Evolutionary conservation across 2,329 filamentous ascomycete species (phyloP).

Genomic region (Aspergillus carbonarius): DNA sequence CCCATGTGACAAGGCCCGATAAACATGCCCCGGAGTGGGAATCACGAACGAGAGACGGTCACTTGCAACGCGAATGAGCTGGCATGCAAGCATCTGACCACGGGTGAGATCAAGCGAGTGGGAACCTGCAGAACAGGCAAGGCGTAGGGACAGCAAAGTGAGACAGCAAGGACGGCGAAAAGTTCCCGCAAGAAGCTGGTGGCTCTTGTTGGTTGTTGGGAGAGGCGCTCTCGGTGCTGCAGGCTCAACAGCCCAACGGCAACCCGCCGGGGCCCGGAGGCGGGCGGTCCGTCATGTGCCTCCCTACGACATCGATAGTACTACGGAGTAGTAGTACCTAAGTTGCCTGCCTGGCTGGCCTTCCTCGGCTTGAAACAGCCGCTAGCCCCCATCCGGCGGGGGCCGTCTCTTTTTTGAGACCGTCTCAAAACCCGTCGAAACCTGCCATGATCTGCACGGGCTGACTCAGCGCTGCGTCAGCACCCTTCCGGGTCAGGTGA

Average conservation of each 20-base stretch:
- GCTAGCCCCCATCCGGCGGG: slow-evolving; percentile 3
- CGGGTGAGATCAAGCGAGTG: slow-evolving; percentile 6
- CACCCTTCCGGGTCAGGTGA: slow-evolving; percentile 1
- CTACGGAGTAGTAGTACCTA: too few relatives aligned
- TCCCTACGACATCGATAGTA: too few relatives aligned
- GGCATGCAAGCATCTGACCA: slow-evolving; percentile 4
- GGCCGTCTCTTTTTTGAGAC: not conserved
- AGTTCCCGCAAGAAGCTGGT: not conserved
- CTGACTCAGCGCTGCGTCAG: slow-evolving; percentile 6
- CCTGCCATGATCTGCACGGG: not conserved
- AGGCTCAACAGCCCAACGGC: slow-evolving; percentile 22
- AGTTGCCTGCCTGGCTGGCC: slow-evolving; percentile 6
- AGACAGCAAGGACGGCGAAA: not conserved
- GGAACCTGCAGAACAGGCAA: not conserved
- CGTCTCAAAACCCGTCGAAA: not conserved
- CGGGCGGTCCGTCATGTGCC: slow-evolving; percentile 1
- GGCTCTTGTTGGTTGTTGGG: slow-evolving; percentile 14
- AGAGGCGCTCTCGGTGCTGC: slow-evolving; percentile 6
- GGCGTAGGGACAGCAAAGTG: not conserved
- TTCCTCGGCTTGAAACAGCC: slow-evolving; percentile 7
- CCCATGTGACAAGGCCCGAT: slow-evolving; percentile 36
- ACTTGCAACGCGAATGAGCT: not conserved
- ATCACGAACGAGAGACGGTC: slow-evolving; percentile 8
- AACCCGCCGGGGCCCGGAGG: slow-evolving; percentile 4
- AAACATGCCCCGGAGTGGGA: slow-evolving; percentile 17